These are phyloP conservation scores for Fusarium sp. DNA, from an alignment of 2,329 filamentous ascomycete genomes.

Conservation along the genomic window DNA sequence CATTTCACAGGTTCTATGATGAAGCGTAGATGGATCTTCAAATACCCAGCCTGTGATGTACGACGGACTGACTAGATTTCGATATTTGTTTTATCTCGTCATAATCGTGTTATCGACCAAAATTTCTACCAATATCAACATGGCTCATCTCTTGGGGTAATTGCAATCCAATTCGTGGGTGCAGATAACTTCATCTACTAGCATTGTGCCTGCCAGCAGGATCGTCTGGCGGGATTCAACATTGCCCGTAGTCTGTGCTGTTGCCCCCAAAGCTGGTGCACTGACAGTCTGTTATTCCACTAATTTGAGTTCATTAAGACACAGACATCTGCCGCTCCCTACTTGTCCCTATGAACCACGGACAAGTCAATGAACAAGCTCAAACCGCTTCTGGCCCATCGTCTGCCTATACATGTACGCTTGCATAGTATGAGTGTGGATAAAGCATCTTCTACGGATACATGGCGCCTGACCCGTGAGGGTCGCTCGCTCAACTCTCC, in stretches of 20 bases:
- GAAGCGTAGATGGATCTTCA: constrained; percentile 59
- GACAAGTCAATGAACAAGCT: constrained; percentile 9
- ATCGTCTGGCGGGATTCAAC: neutral
- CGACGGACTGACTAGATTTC: constrained; percentile 31
- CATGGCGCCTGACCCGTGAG: constrained; percentile 37
- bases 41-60: constrained; percentile 50
- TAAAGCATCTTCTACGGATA: constrained; percentile 29
- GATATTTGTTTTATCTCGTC: constrained; percentile 30
- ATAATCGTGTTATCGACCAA: constrained; percentile 18
- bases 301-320: constrained; percentile 1
- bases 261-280: neutral
- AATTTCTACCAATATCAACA: constrained; percentile 11
- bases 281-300: neutral
- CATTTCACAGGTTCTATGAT: constrained; percentile 54
- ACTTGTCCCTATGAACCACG: constrained; percentile 5
- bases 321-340: constrained; percentile 10
- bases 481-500: constrained; percentile 45
- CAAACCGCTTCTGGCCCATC: constrained; percentile 10
- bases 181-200: neutral
- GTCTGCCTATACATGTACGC: neutral
- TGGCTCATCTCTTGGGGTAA: neutral
- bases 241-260: neutral
- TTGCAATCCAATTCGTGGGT: neutral
- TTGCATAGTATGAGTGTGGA: constrained; percentile 12
- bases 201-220: neutral